Evolutionary conservation across 2,329 filamentous ascomycete genomes (phyloP).

Genomic region (Aureobasidium lini): DNA sequence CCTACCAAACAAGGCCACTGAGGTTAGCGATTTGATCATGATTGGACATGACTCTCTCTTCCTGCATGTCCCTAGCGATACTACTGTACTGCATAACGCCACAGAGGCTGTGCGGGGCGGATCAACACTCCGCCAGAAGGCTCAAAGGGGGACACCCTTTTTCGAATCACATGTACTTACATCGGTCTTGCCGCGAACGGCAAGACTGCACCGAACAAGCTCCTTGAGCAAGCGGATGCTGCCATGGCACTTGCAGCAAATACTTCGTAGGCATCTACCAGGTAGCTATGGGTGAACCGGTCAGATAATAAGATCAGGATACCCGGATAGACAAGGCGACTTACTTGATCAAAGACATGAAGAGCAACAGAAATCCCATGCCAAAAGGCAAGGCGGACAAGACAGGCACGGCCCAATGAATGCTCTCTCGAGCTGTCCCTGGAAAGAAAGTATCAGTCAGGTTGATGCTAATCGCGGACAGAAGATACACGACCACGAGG

Average conservation of each 20-base stretch:
- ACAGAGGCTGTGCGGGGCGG: background rate
- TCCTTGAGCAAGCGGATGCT: constrained; percentile 74
- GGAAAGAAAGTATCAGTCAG: constrained; percentile 20
- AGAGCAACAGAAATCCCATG: constrained; percentile 40
- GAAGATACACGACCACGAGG: background rate
- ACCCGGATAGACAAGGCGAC: constrained; percentile 33
- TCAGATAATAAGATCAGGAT: constrained; percentile 27
- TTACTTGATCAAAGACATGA: constrained; percentile 48
- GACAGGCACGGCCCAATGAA: constrained; percentile 39
- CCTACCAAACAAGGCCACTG: background rate
- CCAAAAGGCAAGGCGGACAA: constrained; percentile 37
- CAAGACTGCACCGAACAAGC: constrained; percentile 61
- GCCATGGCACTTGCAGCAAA: constrained; percentile 74
- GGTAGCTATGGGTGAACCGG: constrained; percentile 36
- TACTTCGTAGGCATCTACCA: constrained; percentile 58
- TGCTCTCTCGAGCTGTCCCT: constrained; percentile 30
- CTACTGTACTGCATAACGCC: background rate
- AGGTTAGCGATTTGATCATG: background rate
- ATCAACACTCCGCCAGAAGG: background rate
- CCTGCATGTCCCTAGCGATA: background rate
- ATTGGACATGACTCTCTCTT: background rate
- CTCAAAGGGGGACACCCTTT: background rate
- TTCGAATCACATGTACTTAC: constrained; percentile 34
- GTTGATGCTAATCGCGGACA: background rate
- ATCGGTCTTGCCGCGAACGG: constrained; percentile 45